These are phyloP conservation scores for Fusarium hainanense DNA, from an alignment of 2,329 filamentous ascomycete species.

Conservation along the genomic window DNA sequence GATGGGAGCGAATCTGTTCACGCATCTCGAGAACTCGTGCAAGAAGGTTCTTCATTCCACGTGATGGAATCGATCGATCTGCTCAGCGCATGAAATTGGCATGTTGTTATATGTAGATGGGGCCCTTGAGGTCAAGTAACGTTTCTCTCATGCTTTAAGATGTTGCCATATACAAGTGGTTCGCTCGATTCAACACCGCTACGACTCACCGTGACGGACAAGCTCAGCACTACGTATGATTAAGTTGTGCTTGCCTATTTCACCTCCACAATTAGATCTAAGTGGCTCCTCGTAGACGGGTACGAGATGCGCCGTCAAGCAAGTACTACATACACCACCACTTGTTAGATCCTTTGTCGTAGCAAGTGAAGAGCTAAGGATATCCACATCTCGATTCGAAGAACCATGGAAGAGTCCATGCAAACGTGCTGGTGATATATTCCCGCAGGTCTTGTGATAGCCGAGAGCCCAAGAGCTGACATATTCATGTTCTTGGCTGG, in stretches of 20 bases:
- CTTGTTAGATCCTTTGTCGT: not conserved
- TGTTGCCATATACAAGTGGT: conserved; percentile 27
- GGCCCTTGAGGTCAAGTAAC: conserved; percentile 15
- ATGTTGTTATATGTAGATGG: conserved; percentile 1
- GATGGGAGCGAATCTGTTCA: conserved; percentile 1
- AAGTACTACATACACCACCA: conserved; percentile 33
- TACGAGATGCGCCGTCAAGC: not conserved
- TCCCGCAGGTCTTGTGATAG: conserved; percentile 8
- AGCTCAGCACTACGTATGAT: conserved; percentile 28
- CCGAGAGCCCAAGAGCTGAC: conserved; percentile 11
- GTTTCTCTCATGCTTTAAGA: conserved; percentile 11
- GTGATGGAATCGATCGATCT: conserved; percentile 35
- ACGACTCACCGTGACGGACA: conserved; percentile 12
- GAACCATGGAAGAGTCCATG: conserved; percentile 18
- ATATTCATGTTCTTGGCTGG: conserved; percentile 17
- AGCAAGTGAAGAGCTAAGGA: conserved; percentile 14
- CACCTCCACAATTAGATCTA: conserved; percentile 28
- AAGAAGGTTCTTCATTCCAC: conserved; percentile 7
- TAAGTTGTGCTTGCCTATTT: conserved; percentile 7
- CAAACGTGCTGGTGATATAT: not conserved
- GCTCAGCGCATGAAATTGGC: not conserved
- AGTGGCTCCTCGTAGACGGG: conserved; percentile 7
- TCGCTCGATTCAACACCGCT: conserved; percentile 35
- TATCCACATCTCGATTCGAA: conserved; percentile 26
- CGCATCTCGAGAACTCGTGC: not conserved